phyloP scores from a whole-genome alignment of 768 basidiomycete species.

The Psilocybe cyanescens region DNA sequence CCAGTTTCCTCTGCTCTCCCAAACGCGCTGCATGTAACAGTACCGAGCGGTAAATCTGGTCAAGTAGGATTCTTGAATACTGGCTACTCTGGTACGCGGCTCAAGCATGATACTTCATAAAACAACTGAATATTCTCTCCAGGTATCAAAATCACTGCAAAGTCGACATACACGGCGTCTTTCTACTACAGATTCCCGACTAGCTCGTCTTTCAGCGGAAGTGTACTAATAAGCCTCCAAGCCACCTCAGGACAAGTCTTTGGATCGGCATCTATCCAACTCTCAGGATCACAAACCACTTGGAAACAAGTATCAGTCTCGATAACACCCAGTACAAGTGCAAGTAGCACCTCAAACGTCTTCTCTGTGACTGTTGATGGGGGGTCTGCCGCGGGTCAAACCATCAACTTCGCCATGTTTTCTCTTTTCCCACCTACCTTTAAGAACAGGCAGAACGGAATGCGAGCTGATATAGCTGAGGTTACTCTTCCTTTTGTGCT shows the following conservation, averaged over 20 bases:
- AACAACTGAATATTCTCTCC: neutral
- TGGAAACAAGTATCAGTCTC: constrained; percentile 43
- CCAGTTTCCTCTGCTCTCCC: constrained; percentile 64
- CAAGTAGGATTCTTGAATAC: constrained; percentile 58
- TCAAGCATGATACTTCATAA: too few relatives aligned
- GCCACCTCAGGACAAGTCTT: constrained; percentile 39
- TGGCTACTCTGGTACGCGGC: constrained; percentile 54
- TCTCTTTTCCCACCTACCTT: constrained; percentile 73
- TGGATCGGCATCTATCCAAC: constrained; percentile 22
- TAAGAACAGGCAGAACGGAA: constrained; percentile 60
- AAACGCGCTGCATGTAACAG: constrained; percentile 58
- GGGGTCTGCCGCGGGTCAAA: constrained; percentile 39
- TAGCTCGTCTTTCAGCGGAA: too few relatives aligned
- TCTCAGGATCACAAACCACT: constrained; percentile 39
- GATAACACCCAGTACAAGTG: constrained; percentile 21
- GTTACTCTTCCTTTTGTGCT: constrained; percentile 29
- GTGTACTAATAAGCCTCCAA: constrained; percentile 27
- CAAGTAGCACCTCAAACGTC: constrained; percentile 40
- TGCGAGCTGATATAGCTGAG: constrained; percentile 63
- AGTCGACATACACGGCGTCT: constrained; percentile 60
- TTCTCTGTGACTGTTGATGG: constrained; percentile 60
- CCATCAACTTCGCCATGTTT: constrained; percentile 61
- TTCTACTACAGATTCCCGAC: constrained; percentile 61
- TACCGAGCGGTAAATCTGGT: constrained; percentile 44
- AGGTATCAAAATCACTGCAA: constrained; percentile 58